Percentiles rank a stretch among this genome's conserved stretches.
These are phyloP conservation scores for Moniliophthora roreri DNA, from an alignment of 1,284 basidiomycete genomes.

Conservation along the genomic window DNA sequence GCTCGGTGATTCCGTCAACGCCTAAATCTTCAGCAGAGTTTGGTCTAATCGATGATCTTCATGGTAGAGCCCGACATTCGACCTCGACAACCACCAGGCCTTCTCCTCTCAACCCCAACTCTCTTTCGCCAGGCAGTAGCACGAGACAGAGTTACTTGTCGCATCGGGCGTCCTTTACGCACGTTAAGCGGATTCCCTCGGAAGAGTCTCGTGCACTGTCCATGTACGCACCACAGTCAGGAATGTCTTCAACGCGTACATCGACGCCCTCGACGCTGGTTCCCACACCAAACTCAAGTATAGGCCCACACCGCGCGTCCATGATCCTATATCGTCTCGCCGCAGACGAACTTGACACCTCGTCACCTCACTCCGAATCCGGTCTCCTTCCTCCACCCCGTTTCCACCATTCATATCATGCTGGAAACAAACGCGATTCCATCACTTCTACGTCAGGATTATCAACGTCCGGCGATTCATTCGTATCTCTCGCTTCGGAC, in stretches of 20 bases:
- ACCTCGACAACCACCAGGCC: background rate
- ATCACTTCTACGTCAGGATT: slow-evolving; percentile 4
- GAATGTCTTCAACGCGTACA: background rate
- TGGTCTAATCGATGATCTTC: background rate
- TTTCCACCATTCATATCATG: slow-evolving; percentile 3
- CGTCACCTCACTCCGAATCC: background rate
- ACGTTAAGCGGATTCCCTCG: background rate
- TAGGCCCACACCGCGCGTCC: background rate
- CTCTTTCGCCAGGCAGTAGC: background rate
- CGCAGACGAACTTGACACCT: background rate
- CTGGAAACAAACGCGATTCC: slow-evolving; percentile 13
- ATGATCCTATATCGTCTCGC: slow-evolving; percentile 8
- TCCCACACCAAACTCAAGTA: background rate
- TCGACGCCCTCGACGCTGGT: background rate
- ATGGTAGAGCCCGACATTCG: background rate
- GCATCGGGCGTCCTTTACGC: background rate
- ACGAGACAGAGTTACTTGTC: background rate
- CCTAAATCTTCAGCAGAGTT: background rate
- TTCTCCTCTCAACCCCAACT: background rate
- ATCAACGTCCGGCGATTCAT: slow-evolving; percentile 9
- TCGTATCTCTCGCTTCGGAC: slow-evolving; percentile 11
- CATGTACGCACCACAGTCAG: background rate
- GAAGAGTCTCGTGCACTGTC: slow-evolving; percentile 2
- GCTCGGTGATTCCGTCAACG: background rate
- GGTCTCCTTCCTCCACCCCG: background rate